A percentile compares a stretch with the other conserved stretches of the same genome.
phyloP scores from a whole-genome alignment of 2,329 filamentous ascomycete genomes.

The Xylaria hypoxylon region DNA sequence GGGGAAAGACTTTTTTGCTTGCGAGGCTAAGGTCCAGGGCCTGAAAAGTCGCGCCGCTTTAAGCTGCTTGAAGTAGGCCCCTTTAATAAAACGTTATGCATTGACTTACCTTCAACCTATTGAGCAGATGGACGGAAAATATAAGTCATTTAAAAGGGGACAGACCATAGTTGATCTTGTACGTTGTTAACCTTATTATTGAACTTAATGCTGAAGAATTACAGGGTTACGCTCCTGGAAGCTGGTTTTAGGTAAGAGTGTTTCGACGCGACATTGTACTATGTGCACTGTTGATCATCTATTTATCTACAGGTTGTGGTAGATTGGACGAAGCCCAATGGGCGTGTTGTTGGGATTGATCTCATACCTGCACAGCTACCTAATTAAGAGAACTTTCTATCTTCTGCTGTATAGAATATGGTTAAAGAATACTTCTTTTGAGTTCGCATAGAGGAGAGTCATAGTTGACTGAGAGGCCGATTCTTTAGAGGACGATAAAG shows the following conservation, averaged over 20 bases:
- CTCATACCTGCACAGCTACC: slow-evolving; percentile 93
- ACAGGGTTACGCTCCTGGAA: slow-evolving; percentile 80
- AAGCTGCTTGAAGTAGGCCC: slow-evolving; percentile 82
- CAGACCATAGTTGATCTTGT: slow-evolving; percentile 93
- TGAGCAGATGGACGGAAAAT: slow-evolving; percentile 81
- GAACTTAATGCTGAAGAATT: slow-evolving; percentile 28
- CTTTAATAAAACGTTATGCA: not conserved
- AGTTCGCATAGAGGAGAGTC: slow-evolving; percentile 50
- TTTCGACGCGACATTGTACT: not conserved
- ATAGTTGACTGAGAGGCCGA: slow-evolving; percentile 24
- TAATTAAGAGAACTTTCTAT: slow-evolving; percentile 90
- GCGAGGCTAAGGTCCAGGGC: slow-evolving; percentile 80
- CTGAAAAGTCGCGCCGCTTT: slow-evolving; percentile 94
- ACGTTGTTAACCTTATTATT: slow-evolving; percentile 47
- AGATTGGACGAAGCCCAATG: slow-evolving; percentile 78
- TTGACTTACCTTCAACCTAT: slow-evolving; percentile 12
- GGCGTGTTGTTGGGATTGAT: slow-evolving; percentile 90
- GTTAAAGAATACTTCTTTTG: slow-evolving; percentile 80
- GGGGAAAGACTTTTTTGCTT: slow-evolving; percentile 76
- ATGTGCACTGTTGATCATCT: slow-evolving; percentile 35
- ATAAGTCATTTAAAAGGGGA: slow-evolving; percentile 80
- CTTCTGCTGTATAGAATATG: slow-evolving; percentile 75
- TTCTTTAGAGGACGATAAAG: slow-evolving; percentile 41
- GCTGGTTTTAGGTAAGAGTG: slow-evolving; percentile 72
- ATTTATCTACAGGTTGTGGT: slow-evolving; percentile 82